Percentiles rank a stretch among this genome's conserved stretches.
phyloP scores from a whole-genome alignment of 1,284 basidiomycete genomes.

The Moesziomyces sp. region DNA sequence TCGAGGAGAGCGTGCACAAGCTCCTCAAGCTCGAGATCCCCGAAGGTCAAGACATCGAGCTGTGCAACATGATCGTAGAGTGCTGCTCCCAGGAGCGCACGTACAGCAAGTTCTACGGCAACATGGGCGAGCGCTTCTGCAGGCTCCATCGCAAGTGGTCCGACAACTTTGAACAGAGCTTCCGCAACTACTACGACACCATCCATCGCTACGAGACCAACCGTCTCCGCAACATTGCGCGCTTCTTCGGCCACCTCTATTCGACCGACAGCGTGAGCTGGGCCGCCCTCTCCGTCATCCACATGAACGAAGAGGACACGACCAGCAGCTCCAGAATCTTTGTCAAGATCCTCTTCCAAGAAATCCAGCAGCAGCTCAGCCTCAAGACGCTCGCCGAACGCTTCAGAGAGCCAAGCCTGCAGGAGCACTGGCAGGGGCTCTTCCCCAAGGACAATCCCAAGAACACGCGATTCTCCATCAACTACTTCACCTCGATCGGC shows the following conservation, averaged over 20 bases:
- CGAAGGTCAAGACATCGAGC: conserved; percentile 93
- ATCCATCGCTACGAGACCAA: conserved; percentile 99
- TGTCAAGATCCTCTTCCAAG: conserved; percentile 93
- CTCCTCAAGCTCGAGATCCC: conserved; percentile 89
- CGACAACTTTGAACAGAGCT: conserved; percentile 86
- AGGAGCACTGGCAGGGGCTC: conserved; percentile 80
- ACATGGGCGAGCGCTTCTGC: conserved; percentile 94
- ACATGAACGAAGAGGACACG: conserved; percentile 97
- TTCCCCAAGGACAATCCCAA: conserved; percentile 97
- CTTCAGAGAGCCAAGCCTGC: conserved; percentile 75
- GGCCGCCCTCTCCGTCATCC: conserved; percentile 84
- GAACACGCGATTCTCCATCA: conserved; percentile 96
- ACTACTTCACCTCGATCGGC: conserved; percentile 90
- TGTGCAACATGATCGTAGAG: conserved; percentile 98
- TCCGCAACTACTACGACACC: conserved; percentile 90
- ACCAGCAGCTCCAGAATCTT: conserved; percentile 97
- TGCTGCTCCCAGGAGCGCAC: conserved; percentile 99
- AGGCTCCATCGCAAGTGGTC: conserved; percentile 95
- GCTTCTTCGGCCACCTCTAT: conserved; percentile 89
- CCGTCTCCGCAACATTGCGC: conserved; percentile 92
- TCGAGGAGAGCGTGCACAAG: conserved; percentile 99
- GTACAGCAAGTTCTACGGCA: conserved; percentile 94
- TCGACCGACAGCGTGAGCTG: conserved; percentile 86
- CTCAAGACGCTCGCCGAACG: conserved; percentile 81
- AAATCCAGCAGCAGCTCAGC: conserved; percentile 93